Evolutionary conservation across 441 rosid genomes (phyloP), one percentile per base, ranked within the genome.

Genomic region (Erysimum cheiri): DNA sequence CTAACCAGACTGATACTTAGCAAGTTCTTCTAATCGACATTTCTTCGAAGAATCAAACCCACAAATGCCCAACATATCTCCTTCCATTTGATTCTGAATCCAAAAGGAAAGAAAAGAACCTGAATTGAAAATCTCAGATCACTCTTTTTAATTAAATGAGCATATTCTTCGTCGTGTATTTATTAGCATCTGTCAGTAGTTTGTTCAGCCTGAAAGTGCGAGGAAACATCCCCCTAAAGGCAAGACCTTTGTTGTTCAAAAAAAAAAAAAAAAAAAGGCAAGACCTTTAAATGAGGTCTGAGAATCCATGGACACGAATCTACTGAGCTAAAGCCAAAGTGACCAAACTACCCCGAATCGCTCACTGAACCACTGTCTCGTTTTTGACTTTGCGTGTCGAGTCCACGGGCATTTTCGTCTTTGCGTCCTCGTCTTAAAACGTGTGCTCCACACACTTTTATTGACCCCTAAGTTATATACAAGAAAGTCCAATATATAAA

Each of bases 1-100:
- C 80, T 69, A 46, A 87, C 90, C 90, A 77, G 83, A 82, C 48
- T 71, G 85, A 70, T 72, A 75, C 85, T 82, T 86, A 12, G 50
- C 70, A 75, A 81, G 69, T 55, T 85, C 47, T 46, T 61, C 64
- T 61, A 68, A 82, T 43, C 72, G 84, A 69, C 73, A 80, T 75
- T 80, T 80, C 73, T 83, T 82, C 6, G 90, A 82, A 49, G 85
- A 80, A 76, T 80, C 76, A 69, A 87, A 80, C 49, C 79, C 64
- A 75, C 78, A 80, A 54, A 78, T 78, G 62, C 71, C 79, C 83
- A 82, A 83, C 26, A 76, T 56, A 70, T 80, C 85, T 24, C 76
- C 82, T 69, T 83, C 96, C 96, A 89, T 89, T 39, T 77, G 68
- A 58, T 59, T 60, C 63, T 72, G 56, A 68, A 60, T 39, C 35